These are phyloP conservation scores for Magnaporthiopsis rhizophila DNA, from an alignment of 2,329 filamentous ascomycete genomes.

Conservation along the genomic window DNA sequence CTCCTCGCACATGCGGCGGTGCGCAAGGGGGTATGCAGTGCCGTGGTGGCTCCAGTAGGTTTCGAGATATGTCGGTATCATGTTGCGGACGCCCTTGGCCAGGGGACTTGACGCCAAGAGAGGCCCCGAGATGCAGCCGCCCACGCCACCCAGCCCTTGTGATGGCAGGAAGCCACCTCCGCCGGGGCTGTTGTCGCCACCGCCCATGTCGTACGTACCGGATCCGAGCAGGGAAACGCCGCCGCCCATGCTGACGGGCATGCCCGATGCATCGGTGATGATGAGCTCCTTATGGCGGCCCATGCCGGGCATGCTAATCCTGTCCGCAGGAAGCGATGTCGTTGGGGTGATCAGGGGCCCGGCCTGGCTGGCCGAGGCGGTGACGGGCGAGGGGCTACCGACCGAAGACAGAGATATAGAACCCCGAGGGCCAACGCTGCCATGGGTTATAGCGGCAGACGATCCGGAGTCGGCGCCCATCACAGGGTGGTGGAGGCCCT, in stretches of 20 bases:
- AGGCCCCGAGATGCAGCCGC: slow-evolving; percentile 13
- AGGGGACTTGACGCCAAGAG: slow-evolving; percentile 24
- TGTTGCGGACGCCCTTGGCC: slow-evolving; percentile 27
- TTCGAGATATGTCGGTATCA: slow-evolving; percentile 41
- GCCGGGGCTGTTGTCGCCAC: slow-evolving; percentile 11
- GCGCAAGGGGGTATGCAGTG: slow-evolving; percentile 40
- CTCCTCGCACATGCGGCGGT: slow-evolving; percentile 36
- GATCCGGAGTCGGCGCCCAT: neutral
- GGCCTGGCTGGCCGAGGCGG: slow-evolving; percentile 34
- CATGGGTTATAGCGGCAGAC: neutral
- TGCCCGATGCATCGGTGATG: slow-evolving; percentile 21
- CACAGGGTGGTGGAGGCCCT: neutral
- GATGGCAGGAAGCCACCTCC: slow-evolving; percentile 23
- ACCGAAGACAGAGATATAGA: slow-evolving; percentile 29
- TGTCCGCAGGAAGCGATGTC: slow-evolving; percentile 27
- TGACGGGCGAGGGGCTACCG: slow-evolving; percentile 40
- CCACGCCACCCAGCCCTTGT: slow-evolving; percentile 23
- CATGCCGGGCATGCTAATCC: slow-evolving; percentile 27
- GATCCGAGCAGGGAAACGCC: slow-evolving; percentile 2
- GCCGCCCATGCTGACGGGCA: slow-evolving; percentile 11
- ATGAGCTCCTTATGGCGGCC: slow-evolving; percentile 33
- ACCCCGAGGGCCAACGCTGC: slow-evolving; percentile 9
- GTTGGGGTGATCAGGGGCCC: slow-evolving; percentile 41
- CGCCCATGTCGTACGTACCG: slow-evolving; percentile 10
- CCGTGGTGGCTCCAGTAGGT: slow-evolving; percentile 47